Evolutionary conservation across 192 early-diverging fungal genomes (phyloP), one percentile per base, ranked within the genome.

Genomic region (Dissophora ornata): DNA sequence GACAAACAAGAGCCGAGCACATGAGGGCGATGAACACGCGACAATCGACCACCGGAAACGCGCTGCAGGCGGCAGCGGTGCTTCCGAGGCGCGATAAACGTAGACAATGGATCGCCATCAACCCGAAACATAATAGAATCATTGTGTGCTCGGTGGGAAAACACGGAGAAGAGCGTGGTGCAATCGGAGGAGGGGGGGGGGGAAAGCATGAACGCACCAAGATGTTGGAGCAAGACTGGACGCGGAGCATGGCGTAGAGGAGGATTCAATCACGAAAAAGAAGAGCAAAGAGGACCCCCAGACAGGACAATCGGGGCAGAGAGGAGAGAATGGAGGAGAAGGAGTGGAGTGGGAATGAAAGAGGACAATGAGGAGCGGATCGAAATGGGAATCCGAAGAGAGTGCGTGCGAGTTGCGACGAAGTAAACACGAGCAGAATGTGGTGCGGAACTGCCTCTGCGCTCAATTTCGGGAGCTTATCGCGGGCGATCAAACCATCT

Each of bases 191-290:
- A 24, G 33, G 2, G 29, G 6, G 44, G 30, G 47, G 16, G 30
- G 38, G 29, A 32, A 46, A 26, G 16, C 26, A 30, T 22, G 12
- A 19, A 67, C 64, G 73, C 59, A 77, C 73, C 73, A 77, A 57
- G 64, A 67, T 56, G 65, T 77, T 77, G 49, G 62, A 51, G 57
- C 63, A 66, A 30, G 71, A 67, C 59, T 77, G 64, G 53, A 77
- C 40, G 44, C 73, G 64, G 64, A 77, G 40, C 73, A 77, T 77
- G 44, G 44, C n/a, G 22, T 40, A 36, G 24, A 33, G 3, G 19
- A 32, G 42, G 16, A 53, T 32, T 16, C 24, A 32, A 32, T n/a
- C 8, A 44, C n/a, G 11, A 47, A 22, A 28, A 25, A 45, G 49
- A 50, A 13, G 32, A 49, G 45, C 49, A 33, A 10, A 28, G 36